Percentiles rank a stretch among this genome's conserved stretches.
Evolutionary conservation across 2,329 filamentous ascomycete species (phyloP).

Genomic region (Neurospora sp.): DNA sequence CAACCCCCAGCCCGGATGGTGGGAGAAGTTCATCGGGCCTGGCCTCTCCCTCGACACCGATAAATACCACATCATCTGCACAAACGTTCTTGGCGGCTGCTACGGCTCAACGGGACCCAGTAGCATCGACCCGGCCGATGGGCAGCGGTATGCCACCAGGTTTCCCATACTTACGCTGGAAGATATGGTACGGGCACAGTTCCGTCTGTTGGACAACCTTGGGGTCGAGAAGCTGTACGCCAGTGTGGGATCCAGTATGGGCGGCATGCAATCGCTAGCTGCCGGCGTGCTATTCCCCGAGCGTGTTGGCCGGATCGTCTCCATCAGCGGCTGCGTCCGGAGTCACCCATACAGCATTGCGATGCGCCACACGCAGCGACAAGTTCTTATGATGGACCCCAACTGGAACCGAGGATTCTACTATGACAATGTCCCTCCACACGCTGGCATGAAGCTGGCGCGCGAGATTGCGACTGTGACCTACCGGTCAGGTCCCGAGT

Average conservation of each 20-base stretch:
- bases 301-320: slow-evolving; percentile 72
- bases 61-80: slow-evolving; percentile 90
- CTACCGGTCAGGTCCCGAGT: slow-evolving; percentile 91
- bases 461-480: slow-evolving; percentile 96
- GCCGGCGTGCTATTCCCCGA: slow-evolving; percentile 76
- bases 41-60: slow-evolving; percentile 77
- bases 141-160: slow-evolving; percentile 79
- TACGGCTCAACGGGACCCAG: slow-evolving; percentile 90
- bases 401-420: slow-evolving; percentile 96
- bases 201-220: slow-evolving; percentile 72
- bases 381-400: slow-evolving; percentile 98
- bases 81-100: slow-evolving; percentile 91
- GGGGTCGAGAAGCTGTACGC: slow-evolving; percentile 74
- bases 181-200: slow-evolving; percentile 96
- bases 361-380: slow-evolving; percentile 94
- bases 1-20: slow-evolving; percentile 90
- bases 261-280: slow-evolving; percentile 92
- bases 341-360: slow-evolving; percentile 97
- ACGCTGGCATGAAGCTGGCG: slow-evolving; percentile 95
- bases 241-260: slow-evolving; percentile 94
- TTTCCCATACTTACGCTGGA: slow-evolving; percentile 94
- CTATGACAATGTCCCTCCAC: slow-evolving; percentile 78
- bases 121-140: slow-evolving; percentile 79
- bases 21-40: slow-evolving; percentile 96
- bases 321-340: slow-evolving; percentile 85